Evolutionary conservation across 2,329 filamentous ascomycete species (phyloP), one percentile per base, ranked within the genome.

Genomic region (Akanthomyces uredinophilus): DNA sequence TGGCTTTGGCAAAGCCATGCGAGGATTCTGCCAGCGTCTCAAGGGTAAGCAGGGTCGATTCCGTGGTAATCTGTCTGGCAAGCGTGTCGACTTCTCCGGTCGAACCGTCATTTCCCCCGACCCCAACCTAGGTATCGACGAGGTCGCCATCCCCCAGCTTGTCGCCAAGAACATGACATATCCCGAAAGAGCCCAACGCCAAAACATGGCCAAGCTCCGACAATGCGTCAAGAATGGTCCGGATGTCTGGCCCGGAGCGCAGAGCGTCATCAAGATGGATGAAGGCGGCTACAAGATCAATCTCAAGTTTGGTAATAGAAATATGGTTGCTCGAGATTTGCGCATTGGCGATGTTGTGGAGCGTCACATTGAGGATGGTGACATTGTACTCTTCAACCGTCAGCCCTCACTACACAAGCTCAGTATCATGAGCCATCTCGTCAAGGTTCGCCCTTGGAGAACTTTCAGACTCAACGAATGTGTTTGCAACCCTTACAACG

Each of bases 31-130:
- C 65, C 95, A 98, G 75, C 87, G 95, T 18, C 77, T 99, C 53
- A 99, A 99, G 77, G 95, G 95, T 68, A 99, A 99, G 72, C 94
- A 98, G 72, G 95, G 95, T 60, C 91, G 95, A 60, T 99, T 99
- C 76, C 89, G 95, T 77, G 95, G 96, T 63, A 99, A 99, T 70
- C 76, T 99, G 64, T 98, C 94, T 0, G 95, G 95, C 72, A 99
- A 99, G 77, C 94, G 95, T 83, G 95, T 99, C 60, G 94, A 99
- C 73, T 99, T 98, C 75, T 99, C 95, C 13, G 95, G 92, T 20
- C 87, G 95, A 73, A 99, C 95, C 0, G 95, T 99, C 75, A 99
- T 99, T 74, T 96, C 93, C 0, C 95, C 95, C 0, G 95, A 99
- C 74, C 95, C 95, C 3, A 99, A 99, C 69, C 75, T 99, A 54